Conservation (phyloP, 1,284 basidiomycete genomes). For the Tilletia caries region DNA sequence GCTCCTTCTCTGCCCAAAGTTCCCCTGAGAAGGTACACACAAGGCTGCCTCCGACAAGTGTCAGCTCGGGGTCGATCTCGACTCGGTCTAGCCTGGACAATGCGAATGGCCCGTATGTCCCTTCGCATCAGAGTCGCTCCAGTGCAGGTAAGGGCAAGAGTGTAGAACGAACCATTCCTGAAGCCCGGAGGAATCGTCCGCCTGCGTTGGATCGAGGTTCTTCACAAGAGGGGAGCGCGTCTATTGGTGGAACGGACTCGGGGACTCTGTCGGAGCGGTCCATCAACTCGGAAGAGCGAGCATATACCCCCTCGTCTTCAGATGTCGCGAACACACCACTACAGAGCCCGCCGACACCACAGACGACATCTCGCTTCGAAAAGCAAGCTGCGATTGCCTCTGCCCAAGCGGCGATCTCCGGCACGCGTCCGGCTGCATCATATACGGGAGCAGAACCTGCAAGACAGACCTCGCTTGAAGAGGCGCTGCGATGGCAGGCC, state of each 20-base stretch:
- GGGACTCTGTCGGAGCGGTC: no score
- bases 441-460: neutral
- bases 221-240: neutral
- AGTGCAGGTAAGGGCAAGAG: neutral
- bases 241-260: neutral
- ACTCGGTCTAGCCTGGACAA: neutral
- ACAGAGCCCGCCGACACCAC: neutral
- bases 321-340: no score
- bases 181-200: neutral
- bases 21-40: slow-evolving; percentile 11
- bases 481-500: slow-evolving; percentile 2
- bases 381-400: neutral
- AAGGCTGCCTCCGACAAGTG: neutral
- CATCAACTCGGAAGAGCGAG: no score
- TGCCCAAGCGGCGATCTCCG: neutral
- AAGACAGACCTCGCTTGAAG: neutral
- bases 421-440: neutral
- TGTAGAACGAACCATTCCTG: neutral
- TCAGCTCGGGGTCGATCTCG: slow-evolving; percentile 4
- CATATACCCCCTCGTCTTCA: no score
- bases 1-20: neutral
- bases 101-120: neutral
- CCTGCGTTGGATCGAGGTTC: neutral
- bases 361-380: neutral
- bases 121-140: neutral